Conservation (phyloP, 2,329 filamentous ascomycete genomes). For the Podosphaera fusca region DNA sequence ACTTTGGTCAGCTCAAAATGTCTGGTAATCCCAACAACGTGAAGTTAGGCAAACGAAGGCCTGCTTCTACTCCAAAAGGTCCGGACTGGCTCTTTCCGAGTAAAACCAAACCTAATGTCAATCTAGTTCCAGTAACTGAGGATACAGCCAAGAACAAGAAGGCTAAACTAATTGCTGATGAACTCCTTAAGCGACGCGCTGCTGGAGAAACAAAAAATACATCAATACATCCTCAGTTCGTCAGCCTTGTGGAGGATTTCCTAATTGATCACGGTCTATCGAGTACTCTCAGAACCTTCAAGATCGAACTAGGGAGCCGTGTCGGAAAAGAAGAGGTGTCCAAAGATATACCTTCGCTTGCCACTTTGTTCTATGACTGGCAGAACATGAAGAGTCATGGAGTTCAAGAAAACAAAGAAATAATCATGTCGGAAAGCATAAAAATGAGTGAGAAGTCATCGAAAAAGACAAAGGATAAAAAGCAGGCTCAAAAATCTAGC, state of each 20-base stretch:
- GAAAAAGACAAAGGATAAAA: constrained; percentile 15
- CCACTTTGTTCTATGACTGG: constrained; percentile 19
- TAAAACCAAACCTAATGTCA: constrained; percentile 5
- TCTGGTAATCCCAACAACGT: constrained; percentile 15
- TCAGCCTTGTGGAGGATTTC: constrained; percentile 44
- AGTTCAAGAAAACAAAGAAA: neutral
- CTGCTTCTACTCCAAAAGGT: constrained; percentile 3
- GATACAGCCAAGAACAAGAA: constrained; percentile 9
- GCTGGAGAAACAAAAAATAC: constrained; percentile 10
- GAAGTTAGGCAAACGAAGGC: constrained; percentile 15
- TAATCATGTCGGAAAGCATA: constrained; percentile 4
- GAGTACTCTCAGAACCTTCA: constrained; percentile 35
- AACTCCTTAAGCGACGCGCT: constrained; percentile 12
- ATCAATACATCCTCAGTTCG: constrained; percentile 32
- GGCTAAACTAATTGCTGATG: constrained; percentile 13
- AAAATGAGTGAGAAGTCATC: constrained; percentile 10
- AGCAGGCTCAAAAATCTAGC: constrained; percentile 12
- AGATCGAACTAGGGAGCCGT: constrained; percentile 31
- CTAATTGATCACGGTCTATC: constrained; percentile 41
- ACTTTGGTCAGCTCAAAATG: constrained; percentile 5
- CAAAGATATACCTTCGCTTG: constrained; percentile 15
- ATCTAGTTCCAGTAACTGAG: constrained; percentile 5
- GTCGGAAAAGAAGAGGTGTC: constrained; percentile 18
- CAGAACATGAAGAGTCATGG: constrained; percentile 13
- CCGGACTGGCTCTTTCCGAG: constrained; percentile 16